Evolutionary conservation across 2,329 filamentous ascomycete genomes (phyloP), one percentile per base, ranked within the genome.

Genomic region (Chaetomium olivaceum): DNA sequence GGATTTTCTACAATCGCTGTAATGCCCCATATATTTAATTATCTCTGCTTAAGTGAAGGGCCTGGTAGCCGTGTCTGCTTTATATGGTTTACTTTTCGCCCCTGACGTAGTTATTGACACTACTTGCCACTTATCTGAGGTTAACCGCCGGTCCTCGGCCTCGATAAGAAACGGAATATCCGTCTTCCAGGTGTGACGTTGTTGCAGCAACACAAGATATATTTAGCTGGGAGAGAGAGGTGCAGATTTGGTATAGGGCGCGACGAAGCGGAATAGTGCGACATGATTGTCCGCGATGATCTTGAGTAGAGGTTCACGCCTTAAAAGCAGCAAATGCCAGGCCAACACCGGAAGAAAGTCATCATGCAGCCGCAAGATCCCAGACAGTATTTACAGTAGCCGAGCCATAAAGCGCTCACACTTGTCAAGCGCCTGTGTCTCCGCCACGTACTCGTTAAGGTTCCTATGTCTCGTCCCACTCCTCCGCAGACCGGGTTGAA

Each of bases 201-300:
- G 62, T 63, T 63, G 55, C 46, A 63, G 61, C 25, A 59, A 59
- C 55, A 56, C 46, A 58, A 54, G 56, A 60, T 59, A 64, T 64
- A 64, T 25, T 25, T 36, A 64, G 36, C 56, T 55, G 19, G 62
- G 62, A 54, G 61, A n/a, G 59, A 64, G n/a, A 64, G 54, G 56
- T 51, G 14, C 23, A 58, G 29, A 69, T 36, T 60, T 60, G 46
- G 58, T 52, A 50, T 8, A 29, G 27, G 58, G 19, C 27, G 46
- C 58, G 43, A 51, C 58, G 46, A 52, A 60, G 43, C 46, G 46
- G 58, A 60, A 52, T 60, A 60, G 51, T 9, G 27, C 46, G 58
- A 60, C 46, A 60, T 51, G 29, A 60, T 60, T 31, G 16, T 61
- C 46, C 27, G 46, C 33, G 46, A 36, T 60, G 27, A 60, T 31